These are phyloP conservation scores for Erythrobasidium yunnanense DNA, from an alignment of 768 basidiomycete species.

Conservation along the genomic window DNA sequence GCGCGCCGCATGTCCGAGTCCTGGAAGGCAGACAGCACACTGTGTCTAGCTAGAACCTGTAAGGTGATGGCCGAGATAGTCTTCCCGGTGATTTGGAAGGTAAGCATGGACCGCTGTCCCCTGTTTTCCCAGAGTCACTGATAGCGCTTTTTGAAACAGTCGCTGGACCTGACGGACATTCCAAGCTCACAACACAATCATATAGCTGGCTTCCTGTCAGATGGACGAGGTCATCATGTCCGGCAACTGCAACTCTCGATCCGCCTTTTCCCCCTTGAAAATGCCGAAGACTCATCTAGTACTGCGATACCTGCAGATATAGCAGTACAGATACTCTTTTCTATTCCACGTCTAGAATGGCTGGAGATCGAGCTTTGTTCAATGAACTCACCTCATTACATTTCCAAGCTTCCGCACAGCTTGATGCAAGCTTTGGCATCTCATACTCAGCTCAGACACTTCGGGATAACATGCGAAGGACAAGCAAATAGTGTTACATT, in stretches of 20 bases:
- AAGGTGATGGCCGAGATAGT: background rate
- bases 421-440: background rate
- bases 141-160: background rate
- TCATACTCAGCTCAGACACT: background rate
- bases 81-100: background rate
- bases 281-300: background rate
- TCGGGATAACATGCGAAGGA: background rate
- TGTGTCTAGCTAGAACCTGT: background rate
- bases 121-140: background rate
- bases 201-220: background rate
- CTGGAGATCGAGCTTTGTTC: background rate
- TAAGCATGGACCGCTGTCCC: no score
- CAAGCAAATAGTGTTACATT: slow-evolving; percentile 1
- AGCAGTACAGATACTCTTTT: background rate
- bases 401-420: background rate
- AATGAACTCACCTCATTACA: background rate
- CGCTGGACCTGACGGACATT: background rate
- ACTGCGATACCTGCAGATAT: background rate
- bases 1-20: background rate
- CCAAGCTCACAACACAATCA: background rate
- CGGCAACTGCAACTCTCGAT: background rate
- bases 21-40: background rate
- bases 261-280: background rate
- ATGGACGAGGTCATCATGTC: background rate
- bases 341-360: background rate